phyloP scores from a whole-genome alignment of 2,329 filamentous ascomycete species.

The Pseudocercospora pini-densiflorae region DNA sequence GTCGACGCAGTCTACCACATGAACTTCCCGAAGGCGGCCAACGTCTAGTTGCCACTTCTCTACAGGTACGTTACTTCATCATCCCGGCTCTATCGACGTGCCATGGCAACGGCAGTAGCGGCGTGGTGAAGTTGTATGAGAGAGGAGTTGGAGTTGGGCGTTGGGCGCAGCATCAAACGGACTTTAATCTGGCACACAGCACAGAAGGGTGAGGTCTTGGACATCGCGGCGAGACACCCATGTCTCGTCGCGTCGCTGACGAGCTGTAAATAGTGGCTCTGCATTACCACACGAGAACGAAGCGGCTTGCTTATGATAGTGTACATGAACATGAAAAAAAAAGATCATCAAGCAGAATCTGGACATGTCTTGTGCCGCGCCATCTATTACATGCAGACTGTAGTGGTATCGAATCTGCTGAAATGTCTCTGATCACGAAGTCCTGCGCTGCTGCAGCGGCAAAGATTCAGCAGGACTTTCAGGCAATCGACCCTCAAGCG shows the following conservation, averaged over 20 bases:
- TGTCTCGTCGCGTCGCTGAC: not conserved
- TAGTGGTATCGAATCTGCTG: not conserved
- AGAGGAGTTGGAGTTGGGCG: not conserved
- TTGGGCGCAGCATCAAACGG: not conserved
- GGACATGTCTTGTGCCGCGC: not conserved
- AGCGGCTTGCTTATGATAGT: not conserved
- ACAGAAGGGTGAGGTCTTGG: slow-evolving; percentile 1
- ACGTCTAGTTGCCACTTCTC: slow-evolving; percentile 19
- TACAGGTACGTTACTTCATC: slow-evolving; percentile 6
- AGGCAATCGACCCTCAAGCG: not conserved
- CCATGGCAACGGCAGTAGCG: not conserved
- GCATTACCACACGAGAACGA: not conserved
- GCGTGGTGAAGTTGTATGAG: not conserved
- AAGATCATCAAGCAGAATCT: not conserved
- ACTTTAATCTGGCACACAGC: slow-evolving; percentile 1
- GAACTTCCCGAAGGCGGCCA: slow-evolving; percentile 42
- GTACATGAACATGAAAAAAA: slow-evolving; percentile 1
- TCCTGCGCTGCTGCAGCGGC: not conserved
- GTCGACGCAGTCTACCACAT: slow-evolving; percentile 93
- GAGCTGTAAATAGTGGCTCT: slow-evolving; percentile 8
- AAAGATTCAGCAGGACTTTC: not conserved
- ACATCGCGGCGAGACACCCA: not conserved
- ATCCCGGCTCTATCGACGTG: not conserved
- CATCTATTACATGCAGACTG: not conserved
- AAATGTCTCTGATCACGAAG: not conserved